These are phyloP conservation scores for Halteria grandinella DNA, from an alignment of 73 alveolate genomes.

Conservation along the genomic window DNA sequence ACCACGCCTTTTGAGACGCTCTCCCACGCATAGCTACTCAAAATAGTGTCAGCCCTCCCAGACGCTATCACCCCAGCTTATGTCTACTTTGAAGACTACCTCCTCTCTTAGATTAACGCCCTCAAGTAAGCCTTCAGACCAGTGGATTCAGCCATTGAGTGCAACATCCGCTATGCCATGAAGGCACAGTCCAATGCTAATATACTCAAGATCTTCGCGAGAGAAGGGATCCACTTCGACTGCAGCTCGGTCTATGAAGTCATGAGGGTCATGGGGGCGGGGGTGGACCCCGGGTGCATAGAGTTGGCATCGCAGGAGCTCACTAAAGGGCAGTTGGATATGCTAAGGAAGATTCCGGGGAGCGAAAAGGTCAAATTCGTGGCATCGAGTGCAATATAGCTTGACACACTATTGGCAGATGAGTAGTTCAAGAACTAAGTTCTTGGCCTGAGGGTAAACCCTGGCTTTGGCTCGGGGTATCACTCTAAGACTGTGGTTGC, in stretches of 20 bases:
- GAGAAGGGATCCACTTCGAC: slow-evolving; percentile 8
- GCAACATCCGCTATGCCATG: slow-evolving; percentile 53
- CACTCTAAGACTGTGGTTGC: slow-evolving; percentile 24
- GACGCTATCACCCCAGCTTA: no score
- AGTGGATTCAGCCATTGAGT: no score
- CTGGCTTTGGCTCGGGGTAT: slow-evolving; percentile 44
- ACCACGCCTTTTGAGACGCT: no score
- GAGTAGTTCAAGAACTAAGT: background rate
- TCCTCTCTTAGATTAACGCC: no score
- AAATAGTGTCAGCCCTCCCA: no score
- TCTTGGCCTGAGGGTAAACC: slow-evolving; percentile 36
- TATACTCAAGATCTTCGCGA: slow-evolving; percentile 7
- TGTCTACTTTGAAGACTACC: no score
- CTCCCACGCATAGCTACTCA: no score
- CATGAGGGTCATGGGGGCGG: slow-evolving; percentile 28
- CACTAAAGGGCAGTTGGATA: background rate
- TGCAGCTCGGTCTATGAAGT: slow-evolving; percentile 52
- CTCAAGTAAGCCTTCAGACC: no score
- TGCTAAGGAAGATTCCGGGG: background rate
- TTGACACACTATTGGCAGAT: background rate
- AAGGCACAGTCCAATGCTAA: slow-evolving; percentile 14
- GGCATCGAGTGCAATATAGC: background rate
- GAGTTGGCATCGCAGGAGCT: slow-evolving; percentile 28
- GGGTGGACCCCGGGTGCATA: slow-evolving; percentile 15
- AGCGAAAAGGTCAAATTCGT: background rate